These are phyloP conservation scores for Polychytrium aggregatum DNA, from an alignment of 192 early-diverging fungal species.

Conservation along the genomic window DNA sequence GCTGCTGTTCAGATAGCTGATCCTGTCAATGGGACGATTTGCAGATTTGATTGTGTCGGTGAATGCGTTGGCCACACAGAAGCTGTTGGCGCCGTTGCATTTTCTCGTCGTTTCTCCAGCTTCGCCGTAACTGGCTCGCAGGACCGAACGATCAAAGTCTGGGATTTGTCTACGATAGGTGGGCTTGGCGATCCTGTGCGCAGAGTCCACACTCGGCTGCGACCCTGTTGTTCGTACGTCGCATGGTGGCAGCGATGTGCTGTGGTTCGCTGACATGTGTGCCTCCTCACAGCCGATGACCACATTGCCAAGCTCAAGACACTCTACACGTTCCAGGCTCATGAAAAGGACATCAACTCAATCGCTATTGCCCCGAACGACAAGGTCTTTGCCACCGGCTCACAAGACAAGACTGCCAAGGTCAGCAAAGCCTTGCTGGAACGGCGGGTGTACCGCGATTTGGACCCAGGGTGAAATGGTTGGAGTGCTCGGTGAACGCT, in stretches of 20 bases:
- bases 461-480: background rate
- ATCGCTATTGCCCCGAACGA: conserved; percentile 85
- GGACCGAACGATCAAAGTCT: conserved; percentile 91
- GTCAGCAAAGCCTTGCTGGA: no score
- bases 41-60: conserved; percentile 53
- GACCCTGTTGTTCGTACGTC: no score
- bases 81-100: conserved; percentile 76
- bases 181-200: background rate
- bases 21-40: no score
- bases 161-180: conserved; percentile 55
- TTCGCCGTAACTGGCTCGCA: conserved; percentile 81
- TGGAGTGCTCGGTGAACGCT: background rate
- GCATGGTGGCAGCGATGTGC: no score
- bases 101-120: conserved; percentile 51
- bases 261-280: no score
- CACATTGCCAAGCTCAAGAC: conserved; percentile 39
- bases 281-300: no score
- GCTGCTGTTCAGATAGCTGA: no score
- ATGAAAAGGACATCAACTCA: conserved; percentile 95
- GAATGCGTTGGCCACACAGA: conserved; percentile 83
- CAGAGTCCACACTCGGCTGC: no score
- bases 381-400: conserved; percentile 82
- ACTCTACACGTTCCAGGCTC: conserved; percentile 82
- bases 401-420: conserved; percentile 92
- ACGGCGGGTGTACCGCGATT: no score